These are phyloP conservation scores for Aspergillus taichungensis DNA, from an alignment of 495 filamentous ascomycete species.

Conservation along the genomic window DNA sequence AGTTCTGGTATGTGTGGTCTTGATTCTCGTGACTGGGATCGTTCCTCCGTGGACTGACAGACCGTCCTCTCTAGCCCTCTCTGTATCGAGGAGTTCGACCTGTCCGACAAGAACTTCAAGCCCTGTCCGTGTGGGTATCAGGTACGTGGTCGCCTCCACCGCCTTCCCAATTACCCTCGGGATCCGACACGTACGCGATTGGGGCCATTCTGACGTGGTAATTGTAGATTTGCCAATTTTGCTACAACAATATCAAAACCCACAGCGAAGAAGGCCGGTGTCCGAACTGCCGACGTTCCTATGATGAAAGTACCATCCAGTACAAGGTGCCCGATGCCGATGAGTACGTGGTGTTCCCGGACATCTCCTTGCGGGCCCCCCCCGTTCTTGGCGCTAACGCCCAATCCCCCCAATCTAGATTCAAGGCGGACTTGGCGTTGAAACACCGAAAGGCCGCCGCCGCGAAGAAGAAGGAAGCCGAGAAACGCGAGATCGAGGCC, in stretches of 20 bases:
- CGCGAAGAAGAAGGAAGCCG: constrained; percentile 85
- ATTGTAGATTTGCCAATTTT: constrained; percentile 92
- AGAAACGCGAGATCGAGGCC: constrained; percentile 91
- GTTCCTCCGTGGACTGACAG: constrained; percentile 10
- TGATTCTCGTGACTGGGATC: background rate
- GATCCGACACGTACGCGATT: constrained; percentile 1
- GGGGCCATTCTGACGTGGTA: constrained; percentile 3
- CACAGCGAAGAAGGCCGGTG: constrained; percentile 91
- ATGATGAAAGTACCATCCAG: constrained; percentile 93
- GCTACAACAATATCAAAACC: constrained; percentile 92
- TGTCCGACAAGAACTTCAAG: constrained; percentile 92
- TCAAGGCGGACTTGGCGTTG: constrained; percentile 79
- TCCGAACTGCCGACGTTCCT: constrained; percentile 88
- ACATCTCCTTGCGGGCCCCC: background rate
- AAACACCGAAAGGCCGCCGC: constrained; percentile 88
- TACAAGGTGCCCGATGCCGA: constrained; percentile 90
- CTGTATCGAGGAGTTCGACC: constrained; percentile 97
- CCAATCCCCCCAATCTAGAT: constrained; percentile 30
- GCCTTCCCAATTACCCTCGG: background rate
- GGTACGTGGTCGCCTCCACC: constrained; percentile 42
- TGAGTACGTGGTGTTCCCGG: constrained; percentile 54
- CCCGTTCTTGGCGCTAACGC: constrained; percentile 17
- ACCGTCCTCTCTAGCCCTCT: constrained; percentile 57
- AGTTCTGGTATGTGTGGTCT: constrained; percentile 60
- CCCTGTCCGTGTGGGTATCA: constrained; percentile 98